Base-by-base conservation (phyloP, 768 basidiomycete genomes). In the Paxillus rubicundulus region DNA sequence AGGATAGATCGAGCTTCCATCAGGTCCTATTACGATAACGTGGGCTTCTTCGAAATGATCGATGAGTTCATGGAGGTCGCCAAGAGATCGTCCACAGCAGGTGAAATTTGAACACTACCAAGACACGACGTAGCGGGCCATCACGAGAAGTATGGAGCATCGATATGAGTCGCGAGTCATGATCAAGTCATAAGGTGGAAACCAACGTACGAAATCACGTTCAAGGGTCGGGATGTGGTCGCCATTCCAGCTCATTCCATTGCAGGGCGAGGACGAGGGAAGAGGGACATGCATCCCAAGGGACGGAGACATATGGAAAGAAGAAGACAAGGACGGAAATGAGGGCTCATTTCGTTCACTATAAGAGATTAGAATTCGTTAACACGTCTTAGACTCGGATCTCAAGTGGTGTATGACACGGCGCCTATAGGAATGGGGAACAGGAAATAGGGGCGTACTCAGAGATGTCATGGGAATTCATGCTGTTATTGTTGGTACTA, bases 21-120 rank as follows among this genome's bases (percentile, higher is more conserved):
- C 61, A 3, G 41, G 27, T 39, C 58, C 60, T 53, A 68, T 43
- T 17, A 69, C 65, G 37, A 72, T 64, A 41, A 73, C 76, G 50
- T 73, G 74, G 7, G 64, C 56, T 57, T 74, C 72, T 55, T 81
- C 79, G 45, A 78, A 77, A 54, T 82, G 82, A 56, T 77, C 76
- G 47, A 82, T 68, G 17, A 81, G 71, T 36, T 72, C 74, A 58
- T 81, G 81, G 36, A 81, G 67, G 64, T 79, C 76, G 5, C 72
- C 59, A 28, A 80, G 73, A 18, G 67, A 62, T 40, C 72, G 65
- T 38, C 74, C 75, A 57, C 81, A 81, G 57, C 81, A 81, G 30
- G 69, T 71, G 59, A 77, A 80, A 67, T 81, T 67, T 36, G 70
- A 67, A 53, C 74, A 76, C 72, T 74, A 20, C 41, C n/a, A 1